Base-by-base conservation (phyloP, 2,329 filamentous ascomycete species). In the Didymella exigua region DNA sequence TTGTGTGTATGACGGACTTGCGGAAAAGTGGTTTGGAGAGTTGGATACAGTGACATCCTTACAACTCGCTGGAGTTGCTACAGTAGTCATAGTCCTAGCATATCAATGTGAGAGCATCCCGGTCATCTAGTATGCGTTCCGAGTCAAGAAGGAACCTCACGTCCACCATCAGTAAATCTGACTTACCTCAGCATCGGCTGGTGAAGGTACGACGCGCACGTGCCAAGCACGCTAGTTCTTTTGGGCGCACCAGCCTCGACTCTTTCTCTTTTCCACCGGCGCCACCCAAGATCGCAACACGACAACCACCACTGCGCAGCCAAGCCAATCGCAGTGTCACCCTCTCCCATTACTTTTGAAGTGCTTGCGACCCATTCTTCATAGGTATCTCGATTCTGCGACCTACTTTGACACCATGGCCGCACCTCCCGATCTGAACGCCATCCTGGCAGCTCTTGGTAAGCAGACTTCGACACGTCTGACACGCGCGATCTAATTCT, bases 361-460 rank as follows among this genome's bases (percentile, higher is more conserved):
- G 29, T 36, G 24, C 19, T 26, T 18, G 49, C 48, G 49, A 49
- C 33, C 36, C 27, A 49, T 27, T n/a, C 19, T 43, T 18, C 43
- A 41, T 40, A 29, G 19, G 27, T 36, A 19, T 27, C 44, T 14
- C 23, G 18, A 4, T n/a, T 29, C 13, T n/a, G 21, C 29, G 30
- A 45, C 16, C 19, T 29, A 30, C 42, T 60, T 58, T 49, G 34
- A 51, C 60, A 57, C 60, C 33, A 75, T 75, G 73, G 61, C 71
- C 56, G 72, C 65, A 43, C 61, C 68, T 51, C 71, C 74, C 49
- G 74, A 76, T 54, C 70, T 76, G 42, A 71, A 71, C 57, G 70
- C 73, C 51, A 75, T 76, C 53, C 68, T 76, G 48, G 70, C 70
- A 46, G 74, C 74, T 34, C 66, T 76, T 23, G 73, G 74, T 76